phyloP scores from a whole-genome alignment of 495 filamentous ascomycete genomes.

The Beverwykella pulmonaria region DNA sequence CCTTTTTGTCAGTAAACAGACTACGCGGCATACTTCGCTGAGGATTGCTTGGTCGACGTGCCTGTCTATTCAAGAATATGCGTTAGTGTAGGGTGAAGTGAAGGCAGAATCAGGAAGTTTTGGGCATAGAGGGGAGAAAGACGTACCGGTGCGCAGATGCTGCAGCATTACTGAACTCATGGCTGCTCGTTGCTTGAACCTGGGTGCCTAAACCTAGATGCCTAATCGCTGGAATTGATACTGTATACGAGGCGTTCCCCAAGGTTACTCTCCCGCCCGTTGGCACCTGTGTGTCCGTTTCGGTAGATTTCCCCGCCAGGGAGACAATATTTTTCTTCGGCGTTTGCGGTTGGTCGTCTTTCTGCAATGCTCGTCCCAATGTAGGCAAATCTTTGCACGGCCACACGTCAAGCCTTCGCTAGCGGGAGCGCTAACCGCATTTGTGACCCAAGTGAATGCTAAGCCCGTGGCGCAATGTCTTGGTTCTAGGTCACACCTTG shows the following conservation, averaged over 20 bases:
- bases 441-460: conserved; percentile 4
- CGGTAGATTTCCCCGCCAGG: not conserved
- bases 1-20: conserved; percentile 90
- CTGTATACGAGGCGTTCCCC: too few species aligned
- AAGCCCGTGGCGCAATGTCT: conserved; percentile 12
- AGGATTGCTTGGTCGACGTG: conserved; percentile 90
- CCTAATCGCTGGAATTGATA: not conserved
- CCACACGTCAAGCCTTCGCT: not conserved
- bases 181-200: not conserved
- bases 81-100: too few species aligned
- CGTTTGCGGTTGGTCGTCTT: not conserved
- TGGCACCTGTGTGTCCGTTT: not conserved
- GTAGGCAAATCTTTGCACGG: not conserved
- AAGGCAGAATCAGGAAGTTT: too few species aligned
- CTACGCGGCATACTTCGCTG: conserved; percentile 52
- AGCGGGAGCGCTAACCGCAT: not conserved
- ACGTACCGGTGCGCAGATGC: not conserved
- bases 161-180: conserved; percentile 2
- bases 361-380: not conserved
- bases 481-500: not conserved
- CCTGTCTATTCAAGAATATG: conserved; percentile 66
- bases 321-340: too few species aligned
- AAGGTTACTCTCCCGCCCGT: too few species aligned
- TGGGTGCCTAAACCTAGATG: not conserved
- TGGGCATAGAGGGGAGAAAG: not conserved